Base-by-base conservation (phyloP, 192 early-diverging fungal species). In the Coemansia sp. region DNA sequence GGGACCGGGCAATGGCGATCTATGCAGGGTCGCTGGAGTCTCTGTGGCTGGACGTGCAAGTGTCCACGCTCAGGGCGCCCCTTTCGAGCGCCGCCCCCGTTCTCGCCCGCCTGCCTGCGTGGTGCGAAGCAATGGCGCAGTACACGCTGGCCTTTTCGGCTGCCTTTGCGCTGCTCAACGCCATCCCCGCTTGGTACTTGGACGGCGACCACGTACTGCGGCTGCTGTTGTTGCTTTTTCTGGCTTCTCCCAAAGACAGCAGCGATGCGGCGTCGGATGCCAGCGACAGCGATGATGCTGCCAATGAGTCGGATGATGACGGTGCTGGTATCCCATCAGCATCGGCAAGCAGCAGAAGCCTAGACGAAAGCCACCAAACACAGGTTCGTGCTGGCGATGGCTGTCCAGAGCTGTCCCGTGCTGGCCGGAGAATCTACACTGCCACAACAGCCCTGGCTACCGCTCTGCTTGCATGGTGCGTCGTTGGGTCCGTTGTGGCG, bases 31-130 rank as follows among this genome's bases (percentile, higher is more conserved):
- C 69, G 39, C 70, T 60, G 7, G 36, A 39, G 5, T 39, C n/a
- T 0, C 61, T 81, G 55, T 81, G 78, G 78, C 62, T 67, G 7
- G 70, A 81, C 6, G 68, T 81, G 51, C 69, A 71, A 38, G 78
- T 76, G 10, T 71, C 68, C 64, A 60, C 78, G 64, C 63, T 81
- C 24, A 14, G 9, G 24, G 23, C 51, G 7, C 51, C 51, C 3
- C 18, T 49, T 20, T 21, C 16, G n/a, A 3, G 7, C 66, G 69
- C 35, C 63, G 30, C 49, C 3, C 14, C 59, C 63, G 43, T 81
- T 18, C 74, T 71, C 0, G 33, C 51, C 15, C 18, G 55, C 1
- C 44, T 75, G 11, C 72, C 72, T 2, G 51, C 66, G 38, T 66
- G 67, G 69, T 30, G 55, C 26, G 78, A 81, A 53, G 45, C 65